phyloP scores from a whole-genome alignment of 208 protist species.

The Leishmania turanica region DNA sequence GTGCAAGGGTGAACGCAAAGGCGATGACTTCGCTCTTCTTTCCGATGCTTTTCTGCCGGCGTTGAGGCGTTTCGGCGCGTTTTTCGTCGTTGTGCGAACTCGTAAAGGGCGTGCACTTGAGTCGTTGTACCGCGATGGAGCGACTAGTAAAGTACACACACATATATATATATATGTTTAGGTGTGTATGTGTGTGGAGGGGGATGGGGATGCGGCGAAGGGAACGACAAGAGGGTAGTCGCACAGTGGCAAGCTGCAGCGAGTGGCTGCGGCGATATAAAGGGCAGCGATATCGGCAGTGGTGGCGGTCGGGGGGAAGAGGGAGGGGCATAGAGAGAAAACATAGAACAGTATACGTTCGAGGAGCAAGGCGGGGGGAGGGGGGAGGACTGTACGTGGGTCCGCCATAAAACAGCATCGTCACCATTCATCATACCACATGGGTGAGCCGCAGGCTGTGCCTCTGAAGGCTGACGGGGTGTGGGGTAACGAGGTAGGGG shows the following conservation, averaged over 20 bases:
- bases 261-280: too few species aligned
- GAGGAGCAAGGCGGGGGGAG: not conserved
- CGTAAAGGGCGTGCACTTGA: too few species aligned
- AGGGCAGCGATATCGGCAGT: not conserved
- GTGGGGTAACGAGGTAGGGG: too few species aligned
- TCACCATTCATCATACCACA: not conserved
- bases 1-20: not conserved
- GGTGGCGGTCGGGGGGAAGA: not conserved
- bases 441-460: not conserved
- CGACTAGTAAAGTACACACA: not conserved
- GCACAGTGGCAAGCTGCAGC: too few species aligned
- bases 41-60: not conserved
- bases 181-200: not conserved
- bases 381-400: not conserved
- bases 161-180: not conserved
- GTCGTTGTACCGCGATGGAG: too few species aligned
- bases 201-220: not conserved
- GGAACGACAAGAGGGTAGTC: not conserved
- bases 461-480: not conserved
- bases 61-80: too few species aligned
- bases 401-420: not conserved
- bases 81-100: not conserved
- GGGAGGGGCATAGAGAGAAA: not conserved
- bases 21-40: not conserved
- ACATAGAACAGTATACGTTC: not conserved